Percentiles rank a stretch among this genome's conserved stretches.
These are phyloP conservation scores for Tuber umbilicatum DNA, from an alignment of 495 filamentous ascomycete genomes.

Conservation along the genomic window DNA sequence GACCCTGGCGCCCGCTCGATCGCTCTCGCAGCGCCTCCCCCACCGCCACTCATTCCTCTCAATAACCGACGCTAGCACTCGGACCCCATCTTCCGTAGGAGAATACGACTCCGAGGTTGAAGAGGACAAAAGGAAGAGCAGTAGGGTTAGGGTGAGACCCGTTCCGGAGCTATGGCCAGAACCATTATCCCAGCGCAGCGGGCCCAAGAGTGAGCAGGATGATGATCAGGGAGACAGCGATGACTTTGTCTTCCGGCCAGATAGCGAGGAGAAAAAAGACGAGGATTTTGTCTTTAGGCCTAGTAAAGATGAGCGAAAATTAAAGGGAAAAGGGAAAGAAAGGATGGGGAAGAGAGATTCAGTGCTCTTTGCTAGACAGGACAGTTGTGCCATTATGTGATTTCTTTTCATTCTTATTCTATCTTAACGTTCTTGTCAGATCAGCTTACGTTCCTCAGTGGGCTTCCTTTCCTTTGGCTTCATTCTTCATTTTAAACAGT, in stretches of 20 bases:
- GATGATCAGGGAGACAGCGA: background rate
- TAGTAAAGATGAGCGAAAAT: slow-evolving; percentile 11
- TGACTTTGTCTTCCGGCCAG: background rate
- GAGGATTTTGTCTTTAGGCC: slow-evolving; percentile 25
- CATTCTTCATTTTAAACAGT: background rate
- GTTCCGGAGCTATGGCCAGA: slow-evolving; percentile 32
- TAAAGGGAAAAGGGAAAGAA: slow-evolving; percentile 23
- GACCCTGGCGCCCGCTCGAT: slow-evolving; percentile 6
- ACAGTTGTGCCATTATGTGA: slow-evolving; percentile 27
- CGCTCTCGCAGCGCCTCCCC: background rate
- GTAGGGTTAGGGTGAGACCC: slow-evolving; percentile 21
- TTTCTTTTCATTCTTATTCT: background rate
- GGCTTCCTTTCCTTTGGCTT: background rate
- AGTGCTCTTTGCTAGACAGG: slow-evolving; percentile 7
- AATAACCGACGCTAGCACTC: slow-evolving; percentile 16
- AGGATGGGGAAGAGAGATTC: background rate
- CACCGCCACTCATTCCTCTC: slow-evolving; percentile 1
- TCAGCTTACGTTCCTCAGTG: background rate
- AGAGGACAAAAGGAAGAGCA: slow-evolving; percentile 18
- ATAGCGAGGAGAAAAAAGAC: slow-evolving; percentile 6
- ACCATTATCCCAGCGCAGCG: slow-evolving; percentile 21
- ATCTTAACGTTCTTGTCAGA: background rate
- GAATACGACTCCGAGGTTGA: slow-evolving; percentile 8
- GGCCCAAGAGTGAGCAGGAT: slow-evolving; percentile 18
- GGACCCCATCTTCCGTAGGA: slow-evolving; percentile 8